Percentiles rank a stretch among this genome's conserved stretches.
These are phyloP conservation scores for Saitozyma podzolica DNA, from an alignment of 768 basidiomycete species.

Conservation along the genomic window DNA sequence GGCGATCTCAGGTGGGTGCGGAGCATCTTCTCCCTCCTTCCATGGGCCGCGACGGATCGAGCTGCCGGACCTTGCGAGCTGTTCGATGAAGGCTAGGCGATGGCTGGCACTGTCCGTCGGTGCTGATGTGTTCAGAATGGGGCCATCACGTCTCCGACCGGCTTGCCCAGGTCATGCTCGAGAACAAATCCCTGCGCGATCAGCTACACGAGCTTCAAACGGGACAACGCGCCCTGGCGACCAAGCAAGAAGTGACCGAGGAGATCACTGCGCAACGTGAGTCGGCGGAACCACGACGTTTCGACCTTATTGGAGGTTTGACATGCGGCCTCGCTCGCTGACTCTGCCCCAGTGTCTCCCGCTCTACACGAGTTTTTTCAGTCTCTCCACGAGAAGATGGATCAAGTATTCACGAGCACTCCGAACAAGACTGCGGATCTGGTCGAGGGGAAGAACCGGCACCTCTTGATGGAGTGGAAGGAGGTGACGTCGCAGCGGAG, in stretches of 20 bases:
- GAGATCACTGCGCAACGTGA: conserved; percentile 27
- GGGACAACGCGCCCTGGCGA: conserved; percentile 30
- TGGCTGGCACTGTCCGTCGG: too few species aligned
- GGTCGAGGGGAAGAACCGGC: conserved; percentile 3
- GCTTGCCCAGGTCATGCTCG: not conserved
- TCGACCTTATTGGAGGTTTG: too few species aligned
- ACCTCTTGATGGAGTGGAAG: conserved; percentile 9
- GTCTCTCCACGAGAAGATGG: conserved; percentile 8
- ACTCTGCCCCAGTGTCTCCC: conserved; percentile 16
- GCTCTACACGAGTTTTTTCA: conserved; percentile 19
- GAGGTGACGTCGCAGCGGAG: conserved; percentile 7
- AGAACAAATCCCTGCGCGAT: conserved; percentile 19
- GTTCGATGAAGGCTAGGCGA: too few species aligned
- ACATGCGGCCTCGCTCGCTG: not conserved
- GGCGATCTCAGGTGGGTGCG: too few species aligned
- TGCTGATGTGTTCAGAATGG: conserved; percentile 8
- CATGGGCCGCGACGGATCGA: too few species aligned
- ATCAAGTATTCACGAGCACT: not conserved
- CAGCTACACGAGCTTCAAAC: conserved; percentile 30
- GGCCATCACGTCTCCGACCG: conserved; percentile 2
- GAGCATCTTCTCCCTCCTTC: too few species aligned
- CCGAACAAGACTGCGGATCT: conserved; percentile 6
- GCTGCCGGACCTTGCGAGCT: too few species aligned
- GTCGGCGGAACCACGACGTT: not conserved
- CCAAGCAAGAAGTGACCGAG: conserved; percentile 31